Conservation (phyloP, 257 asterid species). For the Solanum peruvianum region DNA sequence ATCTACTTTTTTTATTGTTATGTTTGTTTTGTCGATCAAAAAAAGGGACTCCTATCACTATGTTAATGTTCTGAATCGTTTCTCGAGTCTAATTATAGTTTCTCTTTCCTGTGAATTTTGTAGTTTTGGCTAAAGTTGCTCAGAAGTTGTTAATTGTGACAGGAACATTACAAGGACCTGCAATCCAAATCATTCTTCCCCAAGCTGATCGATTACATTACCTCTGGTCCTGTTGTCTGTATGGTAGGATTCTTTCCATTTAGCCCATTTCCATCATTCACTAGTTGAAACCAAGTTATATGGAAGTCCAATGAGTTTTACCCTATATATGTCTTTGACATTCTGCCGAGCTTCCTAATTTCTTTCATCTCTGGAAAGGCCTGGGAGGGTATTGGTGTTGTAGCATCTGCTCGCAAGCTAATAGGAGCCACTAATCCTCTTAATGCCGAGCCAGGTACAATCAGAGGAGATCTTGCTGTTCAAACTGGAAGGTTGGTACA, state of each 20-base stretch:
- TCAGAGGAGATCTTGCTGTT: slow-evolving; percentile 92
- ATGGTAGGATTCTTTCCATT: slow-evolving; percentile 40
- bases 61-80: background rate
- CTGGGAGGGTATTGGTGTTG: slow-evolving; percentile 93
- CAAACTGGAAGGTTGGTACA: slow-evolving; percentile 80
- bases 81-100: background rate
- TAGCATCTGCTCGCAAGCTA: slow-evolving; percentile 89
- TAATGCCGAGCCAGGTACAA: slow-evolving; percentile 92
- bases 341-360: background rate
- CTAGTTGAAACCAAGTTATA: background rate
- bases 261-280: background rate
- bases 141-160: background rate
- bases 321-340: background rate
- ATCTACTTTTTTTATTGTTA: background rate
- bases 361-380: slow-evolving; percentile 29
- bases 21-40: background rate
- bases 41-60: background rate
- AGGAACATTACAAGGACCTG: slow-evolving; percentile 92
- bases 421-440: slow-evolving; percentile 95
- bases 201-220: slow-evolving; percentile 65
- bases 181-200: slow-evolving; percentile 82
- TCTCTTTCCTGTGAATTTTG: background rate
- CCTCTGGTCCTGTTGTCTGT: slow-evolving; percentile 92
- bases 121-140: background rate
- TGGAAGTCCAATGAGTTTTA: background rate